Conservation (phyloP, 768 basidiomycete genomes). For the Boletus reticulatus region DNA sequence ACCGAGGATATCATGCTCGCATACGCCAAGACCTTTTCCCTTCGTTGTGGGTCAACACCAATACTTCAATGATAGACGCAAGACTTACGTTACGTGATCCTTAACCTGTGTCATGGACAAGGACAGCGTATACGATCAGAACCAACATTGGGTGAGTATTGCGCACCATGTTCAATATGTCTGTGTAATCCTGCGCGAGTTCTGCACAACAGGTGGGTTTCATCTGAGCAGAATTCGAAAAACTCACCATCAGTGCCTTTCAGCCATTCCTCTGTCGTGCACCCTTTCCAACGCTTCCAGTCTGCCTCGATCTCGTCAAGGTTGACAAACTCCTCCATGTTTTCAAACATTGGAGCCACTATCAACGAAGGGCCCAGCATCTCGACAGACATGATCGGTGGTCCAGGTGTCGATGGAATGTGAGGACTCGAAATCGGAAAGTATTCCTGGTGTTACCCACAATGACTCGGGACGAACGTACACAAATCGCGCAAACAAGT, state of each 20-base stretch:
- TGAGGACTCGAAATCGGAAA: constrained; percentile 22
- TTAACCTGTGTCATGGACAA: constrained; percentile 19
- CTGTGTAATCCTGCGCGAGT: constrained; percentile 15
- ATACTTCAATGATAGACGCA: not conserved
- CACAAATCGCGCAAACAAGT: not conserved
- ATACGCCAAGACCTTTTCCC: constrained; percentile 22
- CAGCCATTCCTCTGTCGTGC: constrained; percentile 31
- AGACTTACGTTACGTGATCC: constrained; percentile 27
- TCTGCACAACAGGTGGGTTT: constrained; percentile 12
- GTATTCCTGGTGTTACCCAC: constrained; percentile 15
- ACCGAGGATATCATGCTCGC: constrained; percentile 20
- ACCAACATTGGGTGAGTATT: not conserved
- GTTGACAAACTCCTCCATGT: constrained; percentile 19
- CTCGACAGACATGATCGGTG: not conserved
- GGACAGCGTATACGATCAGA: not conserved
- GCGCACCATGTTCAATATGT: constrained; percentile 23
- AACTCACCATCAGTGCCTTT: constrained; percentile 29
- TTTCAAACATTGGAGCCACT: constrained; percentile 17
- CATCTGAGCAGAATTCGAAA: not conserved
- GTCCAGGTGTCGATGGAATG: constrained; percentile 15
- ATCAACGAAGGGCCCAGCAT: constrained; percentile 4
- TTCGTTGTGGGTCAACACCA: constrained; percentile 9
- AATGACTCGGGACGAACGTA: not conserved
- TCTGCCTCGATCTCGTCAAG: constrained; percentile 19
- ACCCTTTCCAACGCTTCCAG: constrained; percentile 28